Conservation (phyloP, 208 protist species). For the Wallacemonas sp. region DNA sequence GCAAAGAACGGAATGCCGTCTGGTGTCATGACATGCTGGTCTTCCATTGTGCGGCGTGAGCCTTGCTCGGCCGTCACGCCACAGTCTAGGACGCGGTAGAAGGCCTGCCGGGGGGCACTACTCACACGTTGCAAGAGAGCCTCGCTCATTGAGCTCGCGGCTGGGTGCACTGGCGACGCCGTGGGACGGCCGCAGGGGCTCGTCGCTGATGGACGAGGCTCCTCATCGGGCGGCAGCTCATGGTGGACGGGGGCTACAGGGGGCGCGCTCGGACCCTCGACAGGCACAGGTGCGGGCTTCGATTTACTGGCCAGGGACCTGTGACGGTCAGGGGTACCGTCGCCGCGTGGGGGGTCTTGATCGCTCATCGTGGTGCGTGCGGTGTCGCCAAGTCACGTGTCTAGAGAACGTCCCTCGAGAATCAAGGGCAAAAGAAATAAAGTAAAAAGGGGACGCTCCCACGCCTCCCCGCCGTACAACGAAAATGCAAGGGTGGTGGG, state of each 20-base stretch:
- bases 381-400: no score
- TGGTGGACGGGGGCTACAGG: constrained; percentile 1
- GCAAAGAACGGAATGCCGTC: constrained; percentile 85
- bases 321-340: not conserved
- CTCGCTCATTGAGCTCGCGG: not conserved
- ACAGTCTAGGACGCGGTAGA: constrained; percentile 71
- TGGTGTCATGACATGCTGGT: constrained; percentile 82
- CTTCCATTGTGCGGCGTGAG: constrained; percentile 85
- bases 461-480: no score
- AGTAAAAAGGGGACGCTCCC: no score
- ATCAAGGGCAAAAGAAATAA: no score
- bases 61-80: constrained; percentile 83
- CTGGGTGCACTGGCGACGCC: not conserved
- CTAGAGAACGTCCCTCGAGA: no score
- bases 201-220: not conserved
- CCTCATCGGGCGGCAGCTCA: not conserved
- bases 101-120: constrained; percentile 32
- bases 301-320: not conserved
- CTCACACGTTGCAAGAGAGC: constrained; percentile 15
- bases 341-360: not conserved
- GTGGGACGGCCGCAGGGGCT: not conserved
- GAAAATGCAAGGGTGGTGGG: no score
- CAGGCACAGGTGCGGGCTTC: not conserved
- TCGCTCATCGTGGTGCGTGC: not conserved
- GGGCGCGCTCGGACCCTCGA: not conserved